These are phyloP conservation scores for Phytophthora citrophthora DNA, from an alignment of 352 stramenopile genomes.

Conservation along the genomic window DNA sequence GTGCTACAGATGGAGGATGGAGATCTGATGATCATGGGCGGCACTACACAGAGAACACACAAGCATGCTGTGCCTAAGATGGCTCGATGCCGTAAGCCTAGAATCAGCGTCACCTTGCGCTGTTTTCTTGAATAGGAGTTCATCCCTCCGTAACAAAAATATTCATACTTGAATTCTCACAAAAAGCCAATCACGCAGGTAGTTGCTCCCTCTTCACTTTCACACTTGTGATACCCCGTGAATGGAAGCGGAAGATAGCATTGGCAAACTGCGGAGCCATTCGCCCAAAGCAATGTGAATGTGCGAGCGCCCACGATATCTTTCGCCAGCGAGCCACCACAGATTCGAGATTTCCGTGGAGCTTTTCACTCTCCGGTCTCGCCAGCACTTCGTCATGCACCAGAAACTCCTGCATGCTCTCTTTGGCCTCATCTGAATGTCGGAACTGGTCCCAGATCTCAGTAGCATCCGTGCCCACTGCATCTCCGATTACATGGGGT, in stretches of 20 bases:
- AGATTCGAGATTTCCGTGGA: constrained; percentile 45
- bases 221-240: constrained; percentile 19
- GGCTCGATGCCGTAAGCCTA: constrained; percentile 44
- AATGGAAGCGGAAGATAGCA: constrained; percentile 47
- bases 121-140: constrained; percentile 41
- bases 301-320: constrained; percentile 59
- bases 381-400: constrained; percentile 55
- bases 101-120: constrained; percentile 60
- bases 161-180: constrained; percentile 19
- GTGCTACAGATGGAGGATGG: constrained; percentile 72
- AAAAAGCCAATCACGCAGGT: constrained; percentile 13
- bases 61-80: constrained; percentile 86
- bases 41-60: constrained; percentile 75
- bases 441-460: constrained; percentile 76
- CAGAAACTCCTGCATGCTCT: constrained; percentile 67
- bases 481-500: constrained; percentile 75
- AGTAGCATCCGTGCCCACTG: constrained; percentile 70
- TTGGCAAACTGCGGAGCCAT: constrained; percentile 51
- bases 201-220: not conserved
- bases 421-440: constrained; percentile 67
- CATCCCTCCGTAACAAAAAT: constrained; percentile 5
- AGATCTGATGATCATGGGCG: constrained; percentile 86
- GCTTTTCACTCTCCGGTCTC: constrained; percentile 19
- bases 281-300: constrained; percentile 58
- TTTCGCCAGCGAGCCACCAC: constrained; percentile 54